Evolutionary conservation across 805 yeast species (phyloP).

Genomic region (Ogataea kodamae): DNA sequence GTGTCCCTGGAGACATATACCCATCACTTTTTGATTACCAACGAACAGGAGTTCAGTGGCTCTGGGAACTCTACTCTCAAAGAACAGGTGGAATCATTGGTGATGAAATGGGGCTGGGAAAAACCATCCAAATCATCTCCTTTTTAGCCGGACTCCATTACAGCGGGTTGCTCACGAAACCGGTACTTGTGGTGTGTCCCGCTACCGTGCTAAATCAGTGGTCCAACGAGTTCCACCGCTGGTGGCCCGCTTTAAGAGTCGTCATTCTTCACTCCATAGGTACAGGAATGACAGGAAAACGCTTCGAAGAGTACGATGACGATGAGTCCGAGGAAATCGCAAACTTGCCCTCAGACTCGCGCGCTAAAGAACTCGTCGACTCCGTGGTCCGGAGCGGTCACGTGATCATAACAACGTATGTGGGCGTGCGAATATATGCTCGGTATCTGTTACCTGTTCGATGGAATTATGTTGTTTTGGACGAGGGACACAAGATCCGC

Average conservation of each 20-base stretch:
- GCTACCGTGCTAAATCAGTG: constrained; percentile 96
- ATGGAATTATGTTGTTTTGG: constrained; percentile 91
- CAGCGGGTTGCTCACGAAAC: constrained; percentile 68
- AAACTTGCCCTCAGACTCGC: constrained; percentile 29
- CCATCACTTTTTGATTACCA: constrained; percentile 88
- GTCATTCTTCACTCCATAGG: constrained; percentile 91
- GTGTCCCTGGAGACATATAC: constrained; percentile 87
- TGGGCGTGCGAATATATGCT: constrained; percentile 40
- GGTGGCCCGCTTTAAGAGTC: constrained; percentile 97
- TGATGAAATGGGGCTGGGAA: constrained; percentile 98
- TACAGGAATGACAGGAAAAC: constrained; percentile 59
- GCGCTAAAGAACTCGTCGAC: constrained; percentile 44
- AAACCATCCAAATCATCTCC: constrained; percentile 88
- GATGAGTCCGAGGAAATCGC: constrained; percentile 42
- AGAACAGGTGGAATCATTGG: constrained; percentile 93
- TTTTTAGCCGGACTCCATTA: constrained; percentile 89
- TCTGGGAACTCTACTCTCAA: constrained; percentile 89
- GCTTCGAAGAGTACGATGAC: constrained; percentile 38
- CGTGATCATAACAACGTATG: constrained; percentile 87
- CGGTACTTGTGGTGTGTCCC: constrained; percentile 87
- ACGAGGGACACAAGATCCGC: constrained; percentile 95
- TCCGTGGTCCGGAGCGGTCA: constrained; percentile 68
- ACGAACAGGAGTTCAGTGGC: constrained; percentile 96
- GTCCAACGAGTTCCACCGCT: constrained; percentile 92
- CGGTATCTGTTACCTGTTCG: constrained; percentile 64